phyloP scores from a whole-genome alignment of 2,329 filamentous ascomycete genomes.

The Pseudocercospora macadamiae region DNA sequence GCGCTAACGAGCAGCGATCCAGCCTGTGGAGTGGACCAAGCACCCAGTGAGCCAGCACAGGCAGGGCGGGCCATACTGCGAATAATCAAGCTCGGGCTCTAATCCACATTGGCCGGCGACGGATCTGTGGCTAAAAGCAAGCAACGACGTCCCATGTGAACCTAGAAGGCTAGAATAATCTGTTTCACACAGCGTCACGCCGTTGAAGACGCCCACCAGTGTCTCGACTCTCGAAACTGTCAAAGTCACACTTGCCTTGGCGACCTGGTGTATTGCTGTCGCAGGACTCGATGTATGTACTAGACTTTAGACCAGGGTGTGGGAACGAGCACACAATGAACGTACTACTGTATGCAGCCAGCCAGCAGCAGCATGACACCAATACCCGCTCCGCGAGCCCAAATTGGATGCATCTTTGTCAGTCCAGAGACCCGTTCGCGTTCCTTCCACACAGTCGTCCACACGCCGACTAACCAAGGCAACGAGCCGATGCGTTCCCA shows the following conservation, averaged over 20 bases:
- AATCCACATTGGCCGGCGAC: constrained; percentile 17
- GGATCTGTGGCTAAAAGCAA: constrained; percentile 15
- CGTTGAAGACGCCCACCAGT: not conserved
- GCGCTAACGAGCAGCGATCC: constrained; percentile 24
- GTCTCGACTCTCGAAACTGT: constrained; percentile 1
- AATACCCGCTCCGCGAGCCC: constrained; percentile 3
- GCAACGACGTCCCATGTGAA: constrained; percentile 13
- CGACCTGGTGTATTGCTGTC: not conserved
- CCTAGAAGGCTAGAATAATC: too few relatives aligned
- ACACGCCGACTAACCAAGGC: constrained; percentile 6
- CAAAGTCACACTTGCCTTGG: not conserved
- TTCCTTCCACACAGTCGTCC: not conserved
- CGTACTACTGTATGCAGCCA: too few relatives aligned
- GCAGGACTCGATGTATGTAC: not conserved
- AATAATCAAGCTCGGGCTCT: constrained; percentile 14
- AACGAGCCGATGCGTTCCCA: constrained; percentile 14
- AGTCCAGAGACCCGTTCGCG: too few relatives aligned
- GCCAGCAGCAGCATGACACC: constrained; percentile 8
- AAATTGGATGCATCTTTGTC: constrained; percentile 11
- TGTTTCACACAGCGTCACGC: constrained; percentile 11
- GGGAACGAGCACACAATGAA: constrained; percentile 1
- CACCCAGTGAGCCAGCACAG: too few relatives aligned
- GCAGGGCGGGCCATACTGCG: constrained; percentile 15
- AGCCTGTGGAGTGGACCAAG: constrained; percentile 16
- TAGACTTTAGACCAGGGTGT: not conserved